Evolutionary conservation across 179 eudicot genomes (phyloP).

Genomic region (Gypsophila paniculata): DNA sequence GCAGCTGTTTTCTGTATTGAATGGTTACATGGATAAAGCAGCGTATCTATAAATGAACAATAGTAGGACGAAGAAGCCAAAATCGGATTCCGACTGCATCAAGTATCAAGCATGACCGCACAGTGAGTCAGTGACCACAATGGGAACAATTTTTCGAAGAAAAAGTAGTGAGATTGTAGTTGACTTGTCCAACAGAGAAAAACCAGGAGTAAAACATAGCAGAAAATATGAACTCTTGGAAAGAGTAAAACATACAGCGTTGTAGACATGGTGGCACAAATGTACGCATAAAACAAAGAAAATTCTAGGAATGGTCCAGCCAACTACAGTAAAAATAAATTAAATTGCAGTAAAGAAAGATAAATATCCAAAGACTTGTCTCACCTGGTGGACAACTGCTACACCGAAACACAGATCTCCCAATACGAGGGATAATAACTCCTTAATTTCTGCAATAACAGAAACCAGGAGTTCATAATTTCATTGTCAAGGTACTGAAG

Average conservation of each 20-base stretch:
- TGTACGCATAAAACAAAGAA: neutral
- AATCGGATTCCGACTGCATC: neutral
- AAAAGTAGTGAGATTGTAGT: neutral
- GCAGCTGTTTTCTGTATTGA: slow-evolving; percentile 7
- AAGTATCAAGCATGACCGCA: neutral
- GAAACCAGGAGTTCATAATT: slow-evolving; percentile 11
- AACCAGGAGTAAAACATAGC: too few species aligned
- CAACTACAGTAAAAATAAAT: neutral
- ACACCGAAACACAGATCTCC: slow-evolving; percentile 70
- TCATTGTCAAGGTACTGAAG: neutral
- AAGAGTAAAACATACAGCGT: too few species aligned
- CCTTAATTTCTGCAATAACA: slow-evolving; percentile 73
- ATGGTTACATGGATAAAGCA: neutral
- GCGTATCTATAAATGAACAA: neutral
- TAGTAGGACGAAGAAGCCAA: neutral
- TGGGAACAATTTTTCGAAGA: neutral
- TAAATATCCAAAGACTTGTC: slow-evolving; percentile 14
- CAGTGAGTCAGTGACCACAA: neutral
- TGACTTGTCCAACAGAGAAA: neutral
- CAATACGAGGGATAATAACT: slow-evolving; percentile 64
- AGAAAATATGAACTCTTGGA: too few species aligned
- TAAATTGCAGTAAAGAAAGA: neutral
- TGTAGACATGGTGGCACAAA: too few species aligned
- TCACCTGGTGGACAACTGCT: slow-evolving; percentile 93
- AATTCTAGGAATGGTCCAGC: neutral